Conservation (phyloP, 208 protist species). For the Leptomonas pyrrhocoris region DNA sequence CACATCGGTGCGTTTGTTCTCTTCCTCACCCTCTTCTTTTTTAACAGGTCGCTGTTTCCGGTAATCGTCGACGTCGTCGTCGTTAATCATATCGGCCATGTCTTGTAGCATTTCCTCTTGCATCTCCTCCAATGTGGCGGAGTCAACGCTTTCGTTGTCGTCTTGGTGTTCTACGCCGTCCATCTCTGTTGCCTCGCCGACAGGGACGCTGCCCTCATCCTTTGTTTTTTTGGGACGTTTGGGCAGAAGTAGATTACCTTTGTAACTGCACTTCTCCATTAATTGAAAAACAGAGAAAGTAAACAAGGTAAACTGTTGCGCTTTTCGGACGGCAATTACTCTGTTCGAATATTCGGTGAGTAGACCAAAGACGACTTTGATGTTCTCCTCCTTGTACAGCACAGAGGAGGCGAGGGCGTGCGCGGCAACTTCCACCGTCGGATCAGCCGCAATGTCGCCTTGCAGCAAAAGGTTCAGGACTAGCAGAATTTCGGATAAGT, state of each 20-base stretch:
- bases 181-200: constrained; percentile 19
- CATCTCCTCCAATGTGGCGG: constrained; percentile 33
- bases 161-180: constrained; percentile 26
- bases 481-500: constrained; percentile 81
- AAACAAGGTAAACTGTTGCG: constrained; percentile 64
- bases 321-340: constrained; percentile 39
- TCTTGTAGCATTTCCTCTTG: constrained; percentile 39
- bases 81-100: constrained; percentile 44
- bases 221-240: constrained; percentile 46
- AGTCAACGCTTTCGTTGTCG: constrained; percentile 45
- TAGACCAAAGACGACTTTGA: constrained; percentile 73
- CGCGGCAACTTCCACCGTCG: constrained; percentile 66
- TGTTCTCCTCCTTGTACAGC: constrained; percentile 85
- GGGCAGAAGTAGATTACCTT: constrained; percentile 70
- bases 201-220: constrained; percentile 3
- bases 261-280: constrained; percentile 88
- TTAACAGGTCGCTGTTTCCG: neutral
- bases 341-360: constrained; percentile 50
- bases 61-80: constrained; percentile 27
- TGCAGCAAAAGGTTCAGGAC: constrained; percentile 75
- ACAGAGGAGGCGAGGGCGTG: constrained; percentile 83
- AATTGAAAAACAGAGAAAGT: constrained; percentile 79
- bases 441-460: constrained; percentile 69
- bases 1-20: neutral
- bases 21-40: neutral